These are phyloP conservation scores for Diaporthe vexans DNA, from an alignment of 2,329 filamentous ascomycete species.

Conservation along the genomic window DNA sequence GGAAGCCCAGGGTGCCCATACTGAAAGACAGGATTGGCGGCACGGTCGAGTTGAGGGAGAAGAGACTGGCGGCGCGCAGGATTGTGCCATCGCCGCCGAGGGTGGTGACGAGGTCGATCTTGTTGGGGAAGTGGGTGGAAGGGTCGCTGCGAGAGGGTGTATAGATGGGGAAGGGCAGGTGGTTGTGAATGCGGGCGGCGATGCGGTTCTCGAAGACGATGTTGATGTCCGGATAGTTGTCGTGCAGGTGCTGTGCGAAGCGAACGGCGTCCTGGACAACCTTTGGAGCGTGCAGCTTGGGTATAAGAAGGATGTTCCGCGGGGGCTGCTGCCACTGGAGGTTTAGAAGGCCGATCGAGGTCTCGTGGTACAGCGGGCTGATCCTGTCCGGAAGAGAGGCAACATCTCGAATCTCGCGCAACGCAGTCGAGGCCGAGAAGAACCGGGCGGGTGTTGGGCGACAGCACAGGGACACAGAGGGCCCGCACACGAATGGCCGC, in stretches of 20 bases:
- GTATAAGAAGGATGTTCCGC: slow-evolving; percentile 70
- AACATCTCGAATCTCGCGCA: slow-evolving; percentile 64
- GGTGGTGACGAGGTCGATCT: slow-evolving; percentile 90
- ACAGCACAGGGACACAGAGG: not conserved
- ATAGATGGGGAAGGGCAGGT: slow-evolving; percentile 82
- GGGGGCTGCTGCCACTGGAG: slow-evolving; percentile 68
- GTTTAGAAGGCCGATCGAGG: slow-evolving; percentile 65
- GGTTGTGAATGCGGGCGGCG: slow-evolving; percentile 78
- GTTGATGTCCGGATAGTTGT: slow-evolving; percentile 84
- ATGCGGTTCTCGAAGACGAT: slow-evolving; percentile 86
- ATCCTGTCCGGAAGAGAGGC: slow-evolving; percentile 67
- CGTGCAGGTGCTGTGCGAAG: slow-evolving; percentile 79
- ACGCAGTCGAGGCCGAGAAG: slow-evolving; percentile 64
- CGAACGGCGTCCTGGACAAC: slow-evolving; percentile 66
- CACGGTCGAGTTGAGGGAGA: slow-evolving; percentile 83
- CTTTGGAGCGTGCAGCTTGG: slow-evolving; percentile 69
- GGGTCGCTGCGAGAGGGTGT: slow-evolving; percentile 63
- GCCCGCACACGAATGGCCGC: slow-evolving; percentile 32
- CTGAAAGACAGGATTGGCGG: slow-evolving; percentile 95
- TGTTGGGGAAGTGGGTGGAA: slow-evolving; percentile 73
- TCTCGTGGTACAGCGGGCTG: slow-evolving; percentile 74
- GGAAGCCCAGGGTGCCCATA: slow-evolving; percentile 95
- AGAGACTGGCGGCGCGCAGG: slow-evolving; percentile 86
- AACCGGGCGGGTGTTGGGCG: slow-evolving; percentile 46
- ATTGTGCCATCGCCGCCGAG: slow-evolving; percentile 96